A percentile compares a stretch with the other conserved stretches of the same genome.
Conservation (phyloP, 2,329 filamentous ascomycete species). For the Cladosporium sp. region DNA sequence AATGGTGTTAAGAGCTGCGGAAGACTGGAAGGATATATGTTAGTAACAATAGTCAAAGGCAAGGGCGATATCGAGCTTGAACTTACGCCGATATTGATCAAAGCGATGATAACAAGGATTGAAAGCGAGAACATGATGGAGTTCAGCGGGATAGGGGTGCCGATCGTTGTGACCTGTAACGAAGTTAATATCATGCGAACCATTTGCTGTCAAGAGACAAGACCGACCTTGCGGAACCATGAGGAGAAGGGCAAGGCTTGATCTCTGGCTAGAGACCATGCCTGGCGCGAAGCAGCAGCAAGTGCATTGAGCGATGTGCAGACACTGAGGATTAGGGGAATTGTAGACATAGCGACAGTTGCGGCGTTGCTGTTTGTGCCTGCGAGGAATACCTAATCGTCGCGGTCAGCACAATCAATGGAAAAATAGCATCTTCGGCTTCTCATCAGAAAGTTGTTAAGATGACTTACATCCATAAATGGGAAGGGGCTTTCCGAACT, state of each 20-base stretch:
- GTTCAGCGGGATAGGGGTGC: slow-evolving; percentile 25
- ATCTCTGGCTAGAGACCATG: slow-evolving; percentile 14
- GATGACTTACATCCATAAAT: slow-evolving; percentile 15
- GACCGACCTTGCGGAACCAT: slow-evolving; percentile 20
- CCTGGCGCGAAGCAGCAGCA: slow-evolving; percentile 16
- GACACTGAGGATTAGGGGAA: slow-evolving; percentile 15
- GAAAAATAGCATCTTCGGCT: too few species aligned
- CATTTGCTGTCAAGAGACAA: neutral
- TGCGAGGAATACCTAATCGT: slow-evolving; percentile 15
- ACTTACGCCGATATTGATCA: slow-evolving; percentile 29
- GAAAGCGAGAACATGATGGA: slow-evolving; percentile 28
- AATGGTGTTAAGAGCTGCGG: slow-evolving; percentile 37
- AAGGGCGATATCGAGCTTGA: neutral
- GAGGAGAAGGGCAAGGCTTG: slow-evolving; percentile 14
- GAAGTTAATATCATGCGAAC: too few species aligned
- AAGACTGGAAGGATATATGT: slow-evolving; percentile 23
- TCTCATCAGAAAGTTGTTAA: neutral
- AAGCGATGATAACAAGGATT: slow-evolving; percentile 27
- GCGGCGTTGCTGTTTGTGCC: slow-evolving; percentile 10
- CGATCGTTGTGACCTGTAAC: slow-evolving; percentile 6
- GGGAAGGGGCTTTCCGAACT: slow-evolving; percentile 7
- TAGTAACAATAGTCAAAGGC: neutral
- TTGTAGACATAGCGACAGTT: slow-evolving; percentile 9
- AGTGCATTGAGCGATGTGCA: slow-evolving; percentile 18
- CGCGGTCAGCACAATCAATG: neutral